These are phyloP conservation scores for Puccinia coronata DNA, from an alignment of 1,284 basidiomycete genomes.

Conservation along the genomic window DNA sequence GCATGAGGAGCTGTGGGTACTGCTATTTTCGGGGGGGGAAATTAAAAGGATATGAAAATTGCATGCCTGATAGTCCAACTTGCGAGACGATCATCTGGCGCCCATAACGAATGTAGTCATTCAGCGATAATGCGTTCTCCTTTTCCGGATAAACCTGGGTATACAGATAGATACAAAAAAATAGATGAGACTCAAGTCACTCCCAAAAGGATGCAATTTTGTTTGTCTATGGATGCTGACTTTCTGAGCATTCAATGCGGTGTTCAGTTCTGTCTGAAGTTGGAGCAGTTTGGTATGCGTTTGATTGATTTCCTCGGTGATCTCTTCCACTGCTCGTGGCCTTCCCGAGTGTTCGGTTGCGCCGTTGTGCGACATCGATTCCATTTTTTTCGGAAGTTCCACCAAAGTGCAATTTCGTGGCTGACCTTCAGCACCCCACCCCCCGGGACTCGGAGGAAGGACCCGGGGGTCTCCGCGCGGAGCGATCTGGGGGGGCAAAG, in stretches of 20 bases:
- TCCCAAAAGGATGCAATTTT: background rate
- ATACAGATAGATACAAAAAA: background rate
- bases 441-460: too few species aligned
- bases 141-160: background rate
- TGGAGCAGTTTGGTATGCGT: background rate
- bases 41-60: slow-evolving; percentile 23
- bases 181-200: background rate
- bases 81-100: slow-evolving; percentile 94
- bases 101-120: slow-evolving; percentile 87
- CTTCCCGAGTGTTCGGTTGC: background rate
- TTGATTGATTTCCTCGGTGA: background rate
- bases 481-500: too few species aligned
- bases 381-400: too few species aligned
- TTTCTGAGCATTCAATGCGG: background rate
- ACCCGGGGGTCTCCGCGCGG: too few species aligned
- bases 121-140: slow-evolving; percentile 54
- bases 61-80: slow-evolving; percentile 76
- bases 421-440: too few species aligned
- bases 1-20: background rate
- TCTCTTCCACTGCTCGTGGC: background rate
- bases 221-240: background rate
- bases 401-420: too few species aligned
- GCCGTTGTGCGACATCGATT: too few species aligned
- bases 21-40: slow-evolving; percentile 7
- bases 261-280: background rate